These are phyloP conservation scores for Rehmannia glutinosa DNA, from an alignment of 257 asterid genomes.

Conservation along the genomic window DNA sequence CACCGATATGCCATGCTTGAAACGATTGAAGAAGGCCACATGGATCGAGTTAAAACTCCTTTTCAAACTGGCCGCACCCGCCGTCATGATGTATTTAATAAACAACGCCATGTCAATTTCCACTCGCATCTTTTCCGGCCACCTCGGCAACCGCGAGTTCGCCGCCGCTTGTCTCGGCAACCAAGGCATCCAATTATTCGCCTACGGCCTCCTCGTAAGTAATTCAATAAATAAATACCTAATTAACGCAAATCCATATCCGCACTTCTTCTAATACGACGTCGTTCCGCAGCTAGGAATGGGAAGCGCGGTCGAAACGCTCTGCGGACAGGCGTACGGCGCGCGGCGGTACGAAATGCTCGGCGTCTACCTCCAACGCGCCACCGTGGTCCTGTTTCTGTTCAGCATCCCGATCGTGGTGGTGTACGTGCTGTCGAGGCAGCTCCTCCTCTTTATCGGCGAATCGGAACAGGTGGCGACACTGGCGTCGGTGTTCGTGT, in stretches of 20 bases:
- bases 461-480: slow-evolving; percentile 31
- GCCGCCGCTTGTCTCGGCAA: slow-evolving; percentile 63
- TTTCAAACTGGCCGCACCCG: slow-evolving; percentile 48
- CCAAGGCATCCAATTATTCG: slow-evolving; percentile 53
- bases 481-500: slow-evolving; percentile 46
- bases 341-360: slow-evolving; percentile 42
- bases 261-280: neutral
- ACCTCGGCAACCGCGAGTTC: slow-evolving; percentile 55
- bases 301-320: slow-evolving; percentile 71
- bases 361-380: slow-evolving; percentile 54
- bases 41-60: slow-evolving; percentile 49
- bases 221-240: too few species aligned
- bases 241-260: neutral
- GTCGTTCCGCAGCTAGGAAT: slow-evolving; percentile 41
- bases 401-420: slow-evolving; percentile 42
- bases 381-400: slow-evolving; percentile 36
- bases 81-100: slow-evolving; percentile 41
- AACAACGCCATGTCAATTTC: slow-evolving; percentile 53
- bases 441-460: slow-evolving; percentile 38
- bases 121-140: slow-evolving; percentile 59
- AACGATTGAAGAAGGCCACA: slow-evolving; percentile 27
- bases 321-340: slow-evolving; percentile 65
- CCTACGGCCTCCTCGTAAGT: slow-evolving; percentile 57
- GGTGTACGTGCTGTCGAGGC: slow-evolving; percentile 41
- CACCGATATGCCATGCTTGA: slow-evolving; percentile 18